These are phyloP conservation scores for Myxozyma sirexii DNA, from an alignment of 805 yeast species.

Conservation along the genomic window DNA sequence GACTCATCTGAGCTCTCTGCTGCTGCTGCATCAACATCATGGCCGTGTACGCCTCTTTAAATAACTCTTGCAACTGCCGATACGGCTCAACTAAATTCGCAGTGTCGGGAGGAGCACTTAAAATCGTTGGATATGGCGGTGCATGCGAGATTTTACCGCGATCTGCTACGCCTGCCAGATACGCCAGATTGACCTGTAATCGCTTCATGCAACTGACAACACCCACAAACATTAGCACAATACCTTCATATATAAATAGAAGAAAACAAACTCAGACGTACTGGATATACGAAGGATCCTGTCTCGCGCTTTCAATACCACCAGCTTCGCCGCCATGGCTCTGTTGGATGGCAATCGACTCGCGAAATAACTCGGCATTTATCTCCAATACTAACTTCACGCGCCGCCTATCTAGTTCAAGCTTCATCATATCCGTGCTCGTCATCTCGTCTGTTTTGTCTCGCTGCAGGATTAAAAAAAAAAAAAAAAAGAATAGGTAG, in stretches of 20 bases:
- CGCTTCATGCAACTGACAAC: constrained; percentile 40
- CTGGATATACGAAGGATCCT: constrained; percentile 32
- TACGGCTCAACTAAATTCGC: constrained; percentile 42
- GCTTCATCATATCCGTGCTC: constrained; percentile 17
- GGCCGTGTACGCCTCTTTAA: constrained; percentile 37
- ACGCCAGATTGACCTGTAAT: constrained; percentile 43
- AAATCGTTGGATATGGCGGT: constrained; percentile 39
- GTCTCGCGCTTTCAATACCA: constrained; percentile 26
- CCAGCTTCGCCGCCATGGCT: constrained; percentile 14
- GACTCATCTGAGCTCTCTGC: constrained; percentile 21
- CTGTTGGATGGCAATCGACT: constrained; percentile 31
- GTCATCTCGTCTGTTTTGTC: not conserved
- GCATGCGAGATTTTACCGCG: constrained; percentile 31
- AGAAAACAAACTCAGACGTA: constrained; percentile 1
- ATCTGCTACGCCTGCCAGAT: constrained; percentile 42
- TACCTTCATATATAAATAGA: not conserved
- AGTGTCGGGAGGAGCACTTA: constrained; percentile 40
- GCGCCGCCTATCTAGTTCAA: constrained; percentile 39
- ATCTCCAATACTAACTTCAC: constrained; percentile 40
- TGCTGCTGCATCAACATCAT: constrained; percentile 31
- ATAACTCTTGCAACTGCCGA: constrained; percentile 40
- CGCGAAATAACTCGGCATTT: constrained; percentile 39
- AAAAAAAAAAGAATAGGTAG: too few species aligned
- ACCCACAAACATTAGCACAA: not conserved
- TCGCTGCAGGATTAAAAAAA: too few species aligned